Percentiles rank a stretch among this genome's conserved stretches.
phyloP scores from a whole-genome alignment of 176 grass and related monocot species.

The Tillandsia fasciculata region DNA sequence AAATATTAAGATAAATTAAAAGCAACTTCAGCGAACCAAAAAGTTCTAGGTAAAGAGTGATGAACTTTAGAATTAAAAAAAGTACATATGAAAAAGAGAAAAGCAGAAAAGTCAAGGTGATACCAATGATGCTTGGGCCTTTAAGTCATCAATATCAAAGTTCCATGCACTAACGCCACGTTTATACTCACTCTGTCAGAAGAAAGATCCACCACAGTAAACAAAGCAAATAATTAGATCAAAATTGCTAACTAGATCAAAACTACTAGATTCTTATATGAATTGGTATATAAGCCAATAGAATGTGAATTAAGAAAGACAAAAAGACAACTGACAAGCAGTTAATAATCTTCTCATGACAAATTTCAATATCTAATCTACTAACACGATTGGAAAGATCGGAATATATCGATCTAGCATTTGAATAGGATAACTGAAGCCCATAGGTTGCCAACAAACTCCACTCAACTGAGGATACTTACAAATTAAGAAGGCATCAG shows the following conservation, averaged over 20 bases:
- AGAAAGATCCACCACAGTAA: constrained; percentile 13
- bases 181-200: constrained; percentile 88
- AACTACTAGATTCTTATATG: too few relatives aligned
- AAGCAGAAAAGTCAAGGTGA: not conserved
- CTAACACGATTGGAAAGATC: not conserved
- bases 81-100: not conserved
- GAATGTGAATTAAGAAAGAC: too few relatives aligned
- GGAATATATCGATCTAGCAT: too few relatives aligned
- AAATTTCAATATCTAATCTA: not conserved
- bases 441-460: too few relatives aligned
- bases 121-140: constrained; percentile 97
- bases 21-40: constrained; percentile 6
- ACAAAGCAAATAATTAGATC: constrained; percentile 6
- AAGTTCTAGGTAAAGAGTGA: not conserved
- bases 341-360: too few relatives aligned
- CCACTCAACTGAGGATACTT: too few relatives aligned
- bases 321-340: too few relatives aligned
- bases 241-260: not conserved
- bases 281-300: too few relatives aligned
- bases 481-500: too few relatives aligned
- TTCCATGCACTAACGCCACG: constrained; percentile 99
- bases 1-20: constrained; percentile 28
- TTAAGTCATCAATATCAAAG: constrained; percentile 98
- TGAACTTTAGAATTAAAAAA: not conserved
- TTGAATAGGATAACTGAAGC: too few relatives aligned